Evolutionary conservation across 2,329 filamentous ascomycete genomes (phyloP).

Genomic region (Xylariaceae sp.): DNA sequence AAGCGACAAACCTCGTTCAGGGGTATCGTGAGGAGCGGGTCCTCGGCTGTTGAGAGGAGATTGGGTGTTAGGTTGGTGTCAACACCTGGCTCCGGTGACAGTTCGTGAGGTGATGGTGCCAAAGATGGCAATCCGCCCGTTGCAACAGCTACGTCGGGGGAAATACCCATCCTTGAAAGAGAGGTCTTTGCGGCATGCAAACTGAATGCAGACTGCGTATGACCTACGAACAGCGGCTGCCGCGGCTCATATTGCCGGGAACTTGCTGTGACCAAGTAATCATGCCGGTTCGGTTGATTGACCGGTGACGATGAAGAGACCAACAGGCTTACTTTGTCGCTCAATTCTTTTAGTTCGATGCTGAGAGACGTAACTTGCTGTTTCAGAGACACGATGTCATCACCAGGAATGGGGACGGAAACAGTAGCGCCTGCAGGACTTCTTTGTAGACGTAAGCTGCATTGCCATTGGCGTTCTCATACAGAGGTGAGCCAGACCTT

Average conservation of each 20-base stretch:
- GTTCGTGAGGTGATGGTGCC: no score
- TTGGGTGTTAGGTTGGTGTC: neutral
- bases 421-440: neutral
- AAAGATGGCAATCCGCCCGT: neutral
- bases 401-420: no score
- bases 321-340: neutral
- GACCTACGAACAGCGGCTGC: constrained; percentile 10
- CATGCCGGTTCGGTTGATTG: neutral
- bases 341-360: neutral
- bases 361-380: neutral
- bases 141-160: neutral
- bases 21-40: constrained; percentile 2
- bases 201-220: constrained; percentile 10
- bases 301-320: neutral
- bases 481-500: neutral
- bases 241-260: neutral
- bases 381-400: neutral
- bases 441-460: neutral
- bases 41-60: neutral
- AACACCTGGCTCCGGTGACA: neutral
- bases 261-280: neutral
- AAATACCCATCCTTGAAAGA: constrained; percentile 11
- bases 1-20: neutral
- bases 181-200: constrained; percentile 8
- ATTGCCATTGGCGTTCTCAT: neutral